These are phyloP conservation scores for Xylaria cubensis DNA, from an alignment of 495 filamentous ascomycete genomes.

Conservation along the genomic window DNA sequence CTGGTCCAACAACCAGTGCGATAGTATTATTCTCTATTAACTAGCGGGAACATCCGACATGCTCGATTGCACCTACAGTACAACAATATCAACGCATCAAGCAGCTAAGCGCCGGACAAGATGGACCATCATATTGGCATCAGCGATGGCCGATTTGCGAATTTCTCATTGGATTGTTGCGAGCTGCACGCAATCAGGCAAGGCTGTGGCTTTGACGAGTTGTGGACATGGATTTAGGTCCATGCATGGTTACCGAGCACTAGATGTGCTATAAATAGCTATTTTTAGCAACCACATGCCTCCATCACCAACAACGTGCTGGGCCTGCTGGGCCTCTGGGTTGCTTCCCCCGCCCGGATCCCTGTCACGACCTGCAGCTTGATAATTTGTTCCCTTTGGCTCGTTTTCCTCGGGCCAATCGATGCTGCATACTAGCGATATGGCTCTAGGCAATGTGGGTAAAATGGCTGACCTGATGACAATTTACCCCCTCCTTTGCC, in stretches of 20 bases:
- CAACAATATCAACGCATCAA: neutral
- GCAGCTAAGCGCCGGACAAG: conserved; percentile 19
- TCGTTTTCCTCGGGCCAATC: conserved; percentile 1
- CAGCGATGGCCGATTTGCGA: neutral
- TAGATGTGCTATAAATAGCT: conserved; percentile 43
- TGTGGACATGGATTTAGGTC: conserved; percentile 25
- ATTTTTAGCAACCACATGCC: conserved; percentile 41
- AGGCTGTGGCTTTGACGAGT: conserved; percentile 28
- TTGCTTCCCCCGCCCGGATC: conserved; percentile 14
- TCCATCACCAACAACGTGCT: conserved; percentile 25
- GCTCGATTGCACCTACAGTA: neutral
- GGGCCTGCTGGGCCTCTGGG: neutral
- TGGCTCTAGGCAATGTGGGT: conserved; percentile 21
- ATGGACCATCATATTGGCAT: conserved; percentile 7
- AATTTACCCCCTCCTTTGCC: conserved; percentile 20
- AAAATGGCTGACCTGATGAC: conserved; percentile 23
- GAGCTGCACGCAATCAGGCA: conserved; percentile 25
- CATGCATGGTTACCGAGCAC: conserved; percentile 35
- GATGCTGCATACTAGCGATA: neutral
- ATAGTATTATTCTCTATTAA: neutral
- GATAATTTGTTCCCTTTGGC: conserved; percentile 12
- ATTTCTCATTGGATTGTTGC: conserved; percentile 17
- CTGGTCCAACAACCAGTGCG: too few relatives aligned
- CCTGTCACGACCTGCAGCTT: conserved; percentile 1
- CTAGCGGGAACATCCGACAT: neutral